Evolutionary conservation across 331 rosid species (phyloP).

Genomic region (Quercus phellos): DNA sequence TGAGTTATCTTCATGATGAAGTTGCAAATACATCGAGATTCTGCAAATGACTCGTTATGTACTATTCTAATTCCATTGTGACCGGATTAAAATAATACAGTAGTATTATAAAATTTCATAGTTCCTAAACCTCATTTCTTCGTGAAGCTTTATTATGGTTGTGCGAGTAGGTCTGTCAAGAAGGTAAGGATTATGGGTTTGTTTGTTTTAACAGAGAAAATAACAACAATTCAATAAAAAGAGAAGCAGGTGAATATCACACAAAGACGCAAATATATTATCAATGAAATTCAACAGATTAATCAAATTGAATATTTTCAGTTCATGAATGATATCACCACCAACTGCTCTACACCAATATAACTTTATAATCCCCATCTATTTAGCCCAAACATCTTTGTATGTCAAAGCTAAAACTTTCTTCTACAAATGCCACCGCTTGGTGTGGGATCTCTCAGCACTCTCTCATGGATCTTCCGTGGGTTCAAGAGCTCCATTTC

Average conservation of each 20-base stretch:
- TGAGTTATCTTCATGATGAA: too few species aligned
- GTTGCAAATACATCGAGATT: too few species aligned
- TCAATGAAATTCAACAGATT: background rate
- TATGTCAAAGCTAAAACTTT: constrained; percentile 31
- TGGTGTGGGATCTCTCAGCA: constrained; percentile 22
- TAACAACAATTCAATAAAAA: too few species aligned
- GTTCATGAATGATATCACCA: constrained; percentile 23
- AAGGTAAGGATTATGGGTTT: too few species aligned
- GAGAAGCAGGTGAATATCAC: background rate
- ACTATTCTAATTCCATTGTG: too few species aligned
- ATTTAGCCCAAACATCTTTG: constrained; percentile 55
- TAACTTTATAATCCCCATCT: constrained; percentile 23
- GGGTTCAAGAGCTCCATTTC: constrained; percentile 85
- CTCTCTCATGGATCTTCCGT: constrained; percentile 58
- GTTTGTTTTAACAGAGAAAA: too few species aligned
- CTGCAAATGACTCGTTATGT: too few species aligned
- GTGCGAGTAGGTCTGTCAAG: too few species aligned
- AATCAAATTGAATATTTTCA: background rate
- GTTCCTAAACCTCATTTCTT: too few species aligned
- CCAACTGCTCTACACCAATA: constrained; percentile 43
- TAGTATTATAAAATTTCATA: too few species aligned
- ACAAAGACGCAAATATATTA: background rate
- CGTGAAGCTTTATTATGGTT: too few species aligned
- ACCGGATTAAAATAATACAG: too few species aligned
- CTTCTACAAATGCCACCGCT: constrained; percentile 61